phyloP scores from a whole-genome alignment of 345 rosid genomes.

The Garcia nutans region DNA sequence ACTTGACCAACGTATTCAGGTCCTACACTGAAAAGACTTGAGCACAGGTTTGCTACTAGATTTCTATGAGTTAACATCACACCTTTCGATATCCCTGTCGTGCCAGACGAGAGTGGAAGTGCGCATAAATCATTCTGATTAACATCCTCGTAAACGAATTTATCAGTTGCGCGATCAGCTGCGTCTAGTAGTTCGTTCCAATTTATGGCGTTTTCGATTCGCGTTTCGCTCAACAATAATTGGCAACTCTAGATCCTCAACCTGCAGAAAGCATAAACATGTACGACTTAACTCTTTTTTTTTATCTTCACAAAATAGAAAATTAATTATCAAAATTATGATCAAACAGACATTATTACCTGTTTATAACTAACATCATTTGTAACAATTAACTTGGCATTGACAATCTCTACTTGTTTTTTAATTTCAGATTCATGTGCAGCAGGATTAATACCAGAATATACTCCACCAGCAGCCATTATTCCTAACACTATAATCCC shows the following conservation, averaged over 20 bases:
- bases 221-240: constrained; percentile 55
- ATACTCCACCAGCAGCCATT: constrained; percentile 90
- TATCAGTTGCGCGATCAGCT: constrained; percentile 52
- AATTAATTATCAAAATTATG: not conserved
- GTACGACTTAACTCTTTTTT: not conserved
- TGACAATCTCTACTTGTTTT: constrained; percentile 79
- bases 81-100: constrained; percentile 90
- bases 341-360: constrained; percentile 29
- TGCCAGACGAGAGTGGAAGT: constrained; percentile 97
- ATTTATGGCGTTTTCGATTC: constrained; percentile 52
- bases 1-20: constrained; percentile 72
- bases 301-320: not conserved
- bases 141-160: constrained; percentile 30
- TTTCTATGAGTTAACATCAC: constrained; percentile 86
- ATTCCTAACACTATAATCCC: constrained; percentile 78
- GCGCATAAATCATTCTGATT: constrained; percentile 76
- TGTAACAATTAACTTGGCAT: constrained; percentile 77
- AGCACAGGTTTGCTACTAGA: constrained; percentile 84
- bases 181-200: constrained; percentile 79
- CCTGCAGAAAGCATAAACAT: constrained; percentile 33
- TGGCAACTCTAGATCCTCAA: constrained; percentile 53
- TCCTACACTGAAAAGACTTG: constrained; percentile 67
- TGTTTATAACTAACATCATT: constrained; percentile 60
- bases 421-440: constrained; percentile 67
- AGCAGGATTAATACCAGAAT: constrained; percentile 88